Conservation (phyloP, 768 basidiomycete species). For the Auriscalpium orientale region DNA sequence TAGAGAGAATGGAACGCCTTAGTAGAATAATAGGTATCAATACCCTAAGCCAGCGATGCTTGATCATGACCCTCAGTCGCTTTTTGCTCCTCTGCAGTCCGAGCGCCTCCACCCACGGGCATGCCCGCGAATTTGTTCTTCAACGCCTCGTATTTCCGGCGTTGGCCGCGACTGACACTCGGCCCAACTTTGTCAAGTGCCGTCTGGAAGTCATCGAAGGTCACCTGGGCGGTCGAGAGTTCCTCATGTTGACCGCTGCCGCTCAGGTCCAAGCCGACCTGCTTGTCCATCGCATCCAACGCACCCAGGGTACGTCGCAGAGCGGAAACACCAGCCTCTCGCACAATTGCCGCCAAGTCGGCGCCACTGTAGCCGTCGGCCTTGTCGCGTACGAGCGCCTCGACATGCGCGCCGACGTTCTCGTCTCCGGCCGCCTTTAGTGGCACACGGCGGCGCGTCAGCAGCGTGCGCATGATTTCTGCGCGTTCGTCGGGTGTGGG, state of each 20-base stretch:
- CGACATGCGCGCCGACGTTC: conserved; percentile 23
- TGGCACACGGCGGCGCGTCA: conserved; percentile 50
- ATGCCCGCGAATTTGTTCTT: conserved; percentile 79
- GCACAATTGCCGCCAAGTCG: conserved; percentile 79
- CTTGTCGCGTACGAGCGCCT: conserved; percentile 43
- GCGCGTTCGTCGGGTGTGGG: conserved; percentile 65
- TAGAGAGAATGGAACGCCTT: neutral
- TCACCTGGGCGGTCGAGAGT: conserved; percentile 38
- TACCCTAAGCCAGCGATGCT: neutral
- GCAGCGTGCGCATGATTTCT: conserved; percentile 78
- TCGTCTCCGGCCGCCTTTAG: conserved; percentile 35
- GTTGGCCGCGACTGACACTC: conserved; percentile 76
- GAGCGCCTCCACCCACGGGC: conserved; percentile 35
- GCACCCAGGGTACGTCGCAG: conserved; percentile 61
- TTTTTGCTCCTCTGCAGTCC: conserved; percentile 12
- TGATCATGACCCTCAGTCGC: neutral
- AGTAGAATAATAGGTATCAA: neutral
- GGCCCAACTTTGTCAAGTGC: conserved; percentile 81
- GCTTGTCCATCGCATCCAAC: conserved; percentile 49
- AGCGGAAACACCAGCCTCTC: conserved; percentile 87
- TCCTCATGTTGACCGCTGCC: conserved; percentile 18
- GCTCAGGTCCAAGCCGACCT: neutral
- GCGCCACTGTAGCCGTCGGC: conserved; percentile 92
- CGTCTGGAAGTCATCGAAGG: conserved; percentile 55
- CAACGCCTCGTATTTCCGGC: conserved; percentile 75